Base-by-base conservation (phyloP, 345 rosid genomes). In the Pugionium cornutum region DNA sequence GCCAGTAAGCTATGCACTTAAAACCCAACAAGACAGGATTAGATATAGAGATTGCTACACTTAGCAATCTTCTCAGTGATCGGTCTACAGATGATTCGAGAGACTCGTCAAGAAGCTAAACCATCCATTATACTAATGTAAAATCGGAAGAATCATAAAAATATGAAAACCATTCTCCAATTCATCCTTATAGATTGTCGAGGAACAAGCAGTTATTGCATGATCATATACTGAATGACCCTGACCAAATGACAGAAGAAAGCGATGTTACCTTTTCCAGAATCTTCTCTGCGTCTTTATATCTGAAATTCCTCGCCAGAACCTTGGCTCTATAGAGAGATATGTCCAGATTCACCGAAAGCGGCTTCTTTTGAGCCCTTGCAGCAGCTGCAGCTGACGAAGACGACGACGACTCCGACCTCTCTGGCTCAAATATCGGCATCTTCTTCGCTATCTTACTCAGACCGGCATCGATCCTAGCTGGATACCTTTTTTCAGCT, bases 1-100 rank as follows among this genome's bases (percentile, higher is more conserved):
- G 97, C 99, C 99, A 94, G 46, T 75, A 80, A 62, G 70, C 67
- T 64, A 83, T 85, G 76, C 99, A 94, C 99, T 94, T 77, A 27
- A 64, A 29, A 70, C 42, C 62, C 53, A 67, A 79, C 71, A 66
- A 66, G 27, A 39, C 5, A 72, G 1, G 62, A 72, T 50, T 42
- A 72, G 18, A 49, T 43, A 56, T 34, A 18, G 4, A 25, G 10
- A 41, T 58, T 6, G 11, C 55, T 37, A 49, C 72, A 52, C 8
- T 35, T 8, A 33, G 3, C 31, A 18, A 18, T 51, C 64, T 42
- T 26, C 18, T 18, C 51, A 53, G 27, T 53, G 32, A 33, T 3
- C 9, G 4, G 9, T 40, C 10, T 65, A 66, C 1, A 4, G 26
- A 11, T 44, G 2, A 43, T 36, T 31, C 30, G 3, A 2, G 9